These are phyloP conservation scores for Sporothrix sp. DNA, from an alignment of 2,329 filamentous ascomycete species.

Conservation along the genomic window DNA sequence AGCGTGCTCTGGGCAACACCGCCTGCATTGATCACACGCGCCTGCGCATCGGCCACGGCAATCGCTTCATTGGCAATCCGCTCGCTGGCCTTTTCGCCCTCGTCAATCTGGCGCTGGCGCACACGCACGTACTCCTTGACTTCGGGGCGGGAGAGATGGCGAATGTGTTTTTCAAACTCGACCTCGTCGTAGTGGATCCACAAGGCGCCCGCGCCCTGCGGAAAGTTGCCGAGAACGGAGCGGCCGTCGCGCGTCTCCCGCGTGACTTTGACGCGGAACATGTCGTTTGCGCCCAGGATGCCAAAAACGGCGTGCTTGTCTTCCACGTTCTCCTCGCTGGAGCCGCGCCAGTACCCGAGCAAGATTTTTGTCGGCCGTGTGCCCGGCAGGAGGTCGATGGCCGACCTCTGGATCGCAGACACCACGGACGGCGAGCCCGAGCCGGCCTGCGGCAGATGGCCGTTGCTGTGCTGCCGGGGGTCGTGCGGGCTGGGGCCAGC, in stretches of 20 bases:
- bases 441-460: not conserved
- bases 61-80: slow-evolving; percentile 40
- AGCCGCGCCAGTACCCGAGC: slow-evolving; percentile 50
- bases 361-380: slow-evolving; percentile 48
- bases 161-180: slow-evolving; percentile 46
- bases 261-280: slow-evolving; percentile 54
- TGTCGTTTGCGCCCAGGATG: slow-evolving; percentile 52
- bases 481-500: not conserved
- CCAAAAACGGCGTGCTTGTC: slow-evolving; percentile 55
- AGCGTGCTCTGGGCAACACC: slow-evolving; percentile 18
- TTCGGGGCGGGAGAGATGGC: slow-evolving; percentile 41
- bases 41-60: slow-evolving; percentile 41
- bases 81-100: slow-evolving; percentile 40
- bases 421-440: slow-evolving; percentile 14
- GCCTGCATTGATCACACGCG: slow-evolving; percentile 20
- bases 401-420: slow-evolving; percentile 16
- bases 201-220: slow-evolving; percentile 47
- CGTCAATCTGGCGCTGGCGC: slow-evolving; percentile 48
- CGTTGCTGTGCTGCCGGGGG: not conserved
- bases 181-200: slow-evolving; percentile 57
- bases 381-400: slow-evolving; percentile 37
- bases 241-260: slow-evolving; percentile 51
- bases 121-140: slow-evolving; percentile 56
- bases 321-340: slow-evolving; percentile 33
- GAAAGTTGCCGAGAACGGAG: slow-evolving; percentile 50